Evolutionary conservation across 2,329 filamentous ascomycete genomes (phyloP), one percentile per base, ranked within the genome.

Genomic region (Monosporascus sp.): DNA sequence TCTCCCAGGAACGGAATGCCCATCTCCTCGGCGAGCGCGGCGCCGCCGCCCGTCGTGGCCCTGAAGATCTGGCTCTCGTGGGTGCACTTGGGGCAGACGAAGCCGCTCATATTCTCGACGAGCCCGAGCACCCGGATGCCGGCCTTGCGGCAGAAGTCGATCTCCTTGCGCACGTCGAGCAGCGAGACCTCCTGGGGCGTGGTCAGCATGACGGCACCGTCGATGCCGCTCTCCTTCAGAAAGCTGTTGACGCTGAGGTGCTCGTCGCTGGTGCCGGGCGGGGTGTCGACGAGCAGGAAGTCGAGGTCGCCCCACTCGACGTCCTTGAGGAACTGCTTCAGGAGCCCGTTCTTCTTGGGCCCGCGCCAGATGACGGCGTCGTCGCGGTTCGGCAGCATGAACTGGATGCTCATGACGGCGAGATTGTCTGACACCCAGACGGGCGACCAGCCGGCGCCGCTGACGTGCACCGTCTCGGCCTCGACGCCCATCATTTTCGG

Each of bases 401-500:
- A 99, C 71, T 99, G 94, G 59, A 99, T 91, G 65, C 88, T 94
- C 93, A 99, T 97, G 49, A 96, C 91, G 2, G 88, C 89, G 3
- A 99, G 77, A 64, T 97, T 99, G 63, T 97, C 94, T 63, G 86
- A 82, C 17, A 96, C 92, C 89, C 92, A 97, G 15, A 97, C 93
- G 0, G 94, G 94, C 66, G 88, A 91, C 94, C 92, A 97, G 2
- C 94, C 94, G 1, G 87, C 84, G 51, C 84, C 87, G 67, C 87
- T 94, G 51, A 96, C 85, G 69, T 99, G 94, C 50, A 99, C 94
- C 1, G 89, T 96, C 74, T 99, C 93, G 26, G 84, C 77, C 71
- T 97, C 92, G 1, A 97, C 93, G 37, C 94, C 94, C 86, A 99
- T 92, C 93, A 99, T 97, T 75, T 97, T 97, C 20, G 94, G 94